A percentile compares a stretch with the other conserved stretches of the same genome.
These are phyloP conservation scores for Digitaria exilis DNA, from an alignment of 202 grass and related monocot genomes.

Conservation along the genomic window DNA sequence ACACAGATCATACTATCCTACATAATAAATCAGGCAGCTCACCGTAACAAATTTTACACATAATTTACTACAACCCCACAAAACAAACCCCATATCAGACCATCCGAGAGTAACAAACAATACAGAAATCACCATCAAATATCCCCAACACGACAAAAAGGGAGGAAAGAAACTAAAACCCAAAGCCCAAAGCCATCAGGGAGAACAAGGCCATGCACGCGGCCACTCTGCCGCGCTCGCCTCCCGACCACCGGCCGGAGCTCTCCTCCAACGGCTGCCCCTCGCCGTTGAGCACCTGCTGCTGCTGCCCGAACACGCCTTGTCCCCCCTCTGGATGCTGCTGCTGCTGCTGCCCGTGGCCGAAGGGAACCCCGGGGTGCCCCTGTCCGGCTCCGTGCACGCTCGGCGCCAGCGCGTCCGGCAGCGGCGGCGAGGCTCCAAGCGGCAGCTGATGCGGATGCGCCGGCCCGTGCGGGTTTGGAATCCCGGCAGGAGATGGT, in stretches of 20 bases:
- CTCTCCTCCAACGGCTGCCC: conserved; percentile 38
- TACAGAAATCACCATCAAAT: neutral
- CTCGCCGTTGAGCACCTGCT: conserved; percentile 38
- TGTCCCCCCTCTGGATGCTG: conserved; percentile 9
- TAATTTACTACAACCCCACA: neutral
- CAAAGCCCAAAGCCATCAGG: neutral
- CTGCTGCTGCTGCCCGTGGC: conserved; percentile 40
- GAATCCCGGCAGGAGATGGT: conserved; percentile 26
- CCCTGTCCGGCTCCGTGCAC: conserved; percentile 9
- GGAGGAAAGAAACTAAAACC: conserved; percentile 11
- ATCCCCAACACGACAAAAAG: neutral
- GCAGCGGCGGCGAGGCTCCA: conserved; percentile 36
- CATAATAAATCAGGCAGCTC: neutral
- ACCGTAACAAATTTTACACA: conserved; percentile 16
- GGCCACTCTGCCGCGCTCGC: neutral
- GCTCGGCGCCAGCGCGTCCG: conserved; percentile 37
- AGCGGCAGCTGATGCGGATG: conserved; percentile 32
- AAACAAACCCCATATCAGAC: neutral
- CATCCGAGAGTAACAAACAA: neutral
- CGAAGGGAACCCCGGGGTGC: conserved; percentile 12
- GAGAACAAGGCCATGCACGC: conserved; percentile 16
- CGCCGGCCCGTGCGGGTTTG: conserved; percentile 14
- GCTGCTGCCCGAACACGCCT: conserved; percentile 48
- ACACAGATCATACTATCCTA: neutral
- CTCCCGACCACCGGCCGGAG: conserved; percentile 36